Evolutionary conservation across 768 basidiomycete species (phyloP).

Genomic region (Agaricus blazei): DNA sequence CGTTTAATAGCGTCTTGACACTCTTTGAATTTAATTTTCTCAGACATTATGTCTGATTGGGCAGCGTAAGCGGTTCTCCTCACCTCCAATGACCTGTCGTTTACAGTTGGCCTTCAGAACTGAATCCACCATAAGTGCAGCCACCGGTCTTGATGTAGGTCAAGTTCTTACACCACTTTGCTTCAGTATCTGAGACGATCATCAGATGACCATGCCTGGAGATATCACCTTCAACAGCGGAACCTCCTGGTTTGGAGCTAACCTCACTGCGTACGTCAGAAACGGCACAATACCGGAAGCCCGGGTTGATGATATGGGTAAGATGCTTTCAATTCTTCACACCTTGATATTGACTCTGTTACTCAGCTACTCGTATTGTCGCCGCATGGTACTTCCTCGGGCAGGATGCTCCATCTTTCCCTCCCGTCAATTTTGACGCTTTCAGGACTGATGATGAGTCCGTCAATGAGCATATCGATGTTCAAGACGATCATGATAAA

Average conservation of each 20-base stretch:
- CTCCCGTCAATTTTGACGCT: slow-evolving; percentile 67
- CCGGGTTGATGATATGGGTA: slow-evolving; percentile 75
- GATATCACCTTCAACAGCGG: slow-evolving; percentile 46
- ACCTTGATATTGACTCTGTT: neutral
- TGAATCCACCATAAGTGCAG: slow-evolving; percentile 54
- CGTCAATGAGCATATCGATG: slow-evolving; percentile 60
- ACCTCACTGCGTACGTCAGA: slow-evolving; percentile 60
- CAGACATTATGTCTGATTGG: slow-evolving; percentile 76
- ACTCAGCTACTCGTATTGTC: slow-evolving; percentile 63
- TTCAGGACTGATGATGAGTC: slow-evolving; percentile 45
- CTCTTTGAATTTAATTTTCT: neutral
- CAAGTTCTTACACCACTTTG: neutral
- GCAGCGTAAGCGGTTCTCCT: slow-evolving; percentile 35
- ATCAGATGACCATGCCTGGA: slow-evolving; percentile 72
- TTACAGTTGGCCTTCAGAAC: slow-evolving; percentile 24
- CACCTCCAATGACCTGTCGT: neutral
- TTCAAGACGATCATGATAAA: slow-evolving; percentile 62
- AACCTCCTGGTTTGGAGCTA: slow-evolving; percentile 59
- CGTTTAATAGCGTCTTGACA: neutral
- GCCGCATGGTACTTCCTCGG: slow-evolving; percentile 64
- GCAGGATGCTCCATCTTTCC: slow-evolving; percentile 61
- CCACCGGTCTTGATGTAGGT: slow-evolving; percentile 60
- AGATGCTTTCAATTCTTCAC: slow-evolving; percentile 14
- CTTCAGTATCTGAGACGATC: neutral
- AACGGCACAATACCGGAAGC: slow-evolving; percentile 66